These are phyloP conservation scores for Hyaloperonospora brassicae DNA, from an alignment of 352 stramenopile species.

Conservation along the genomic window DNA sequence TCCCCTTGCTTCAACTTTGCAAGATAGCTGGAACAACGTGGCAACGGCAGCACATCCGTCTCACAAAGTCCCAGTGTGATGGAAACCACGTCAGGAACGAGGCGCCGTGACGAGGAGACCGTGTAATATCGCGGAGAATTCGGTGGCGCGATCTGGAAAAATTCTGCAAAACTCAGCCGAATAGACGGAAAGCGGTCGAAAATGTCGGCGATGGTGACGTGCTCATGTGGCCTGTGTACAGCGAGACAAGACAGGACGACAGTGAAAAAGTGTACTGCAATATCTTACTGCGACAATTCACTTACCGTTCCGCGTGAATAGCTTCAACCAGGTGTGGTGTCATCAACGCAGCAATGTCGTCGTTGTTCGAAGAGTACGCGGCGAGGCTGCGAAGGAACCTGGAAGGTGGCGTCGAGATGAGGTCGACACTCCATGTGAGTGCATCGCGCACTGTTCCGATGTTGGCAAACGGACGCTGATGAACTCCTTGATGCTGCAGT, in stretches of 20 bases:
- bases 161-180: conserved; percentile 47
- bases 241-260: neutral
- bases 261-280: neutral
- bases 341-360: conserved; percentile 39
- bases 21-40: conserved; percentile 72
- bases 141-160: conserved; percentile 57
- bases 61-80: conserved; percentile 68
- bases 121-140: conserved; percentile 78
- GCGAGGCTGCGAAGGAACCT: conserved; percentile 55
- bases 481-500: conserved; percentile 14
- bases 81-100: conserved; percentile 45
- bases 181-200: conserved; percentile 64
- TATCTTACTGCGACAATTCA: neutral
- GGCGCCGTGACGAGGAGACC: conserved; percentile 67
- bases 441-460: conserved; percentile 58
- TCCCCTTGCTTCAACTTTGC: conserved; percentile 40
- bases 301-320: conserved; percentile 38
- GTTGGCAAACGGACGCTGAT: conserved; percentile 39
- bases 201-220: conserved; percentile 53
- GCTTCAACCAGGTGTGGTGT: conserved; percentile 37
- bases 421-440: conserved; percentile 70
- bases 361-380: conserved; percentile 49
- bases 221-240: conserved; percentile 22
- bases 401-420: conserved; percentile 49
- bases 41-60: conserved; percentile 39